Evolutionary conservation across 176 grass and related monocot species (phyloP).

Genomic region (Carex scoparia): DNA sequence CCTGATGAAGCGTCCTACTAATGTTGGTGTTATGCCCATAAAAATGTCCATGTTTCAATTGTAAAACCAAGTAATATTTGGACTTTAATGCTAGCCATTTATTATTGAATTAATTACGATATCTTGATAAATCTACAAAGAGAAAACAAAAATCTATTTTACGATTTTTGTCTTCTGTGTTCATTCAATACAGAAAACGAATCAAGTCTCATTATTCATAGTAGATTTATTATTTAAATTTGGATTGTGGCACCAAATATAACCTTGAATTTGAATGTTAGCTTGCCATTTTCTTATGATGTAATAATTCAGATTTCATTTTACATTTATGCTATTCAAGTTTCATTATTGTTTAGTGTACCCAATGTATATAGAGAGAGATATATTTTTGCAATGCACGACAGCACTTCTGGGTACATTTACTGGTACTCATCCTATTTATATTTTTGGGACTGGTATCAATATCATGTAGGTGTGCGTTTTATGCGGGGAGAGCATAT

Average conservation of each 20-base stretch:
- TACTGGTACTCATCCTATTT: not conserved
- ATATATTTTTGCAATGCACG: not conserved
- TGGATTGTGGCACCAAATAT: not conserved
- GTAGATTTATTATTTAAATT: not conserved
- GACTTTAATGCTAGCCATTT: not conserved
- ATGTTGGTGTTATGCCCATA: too few species aligned
- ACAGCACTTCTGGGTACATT: not conserved
- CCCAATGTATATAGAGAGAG: too few species aligned
- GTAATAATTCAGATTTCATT: not conserved
- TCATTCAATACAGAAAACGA: not conserved
- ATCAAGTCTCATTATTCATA: not conserved
- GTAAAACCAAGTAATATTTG: not conserved
- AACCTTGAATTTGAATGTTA: not conserved
- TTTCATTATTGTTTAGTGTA: not conserved
- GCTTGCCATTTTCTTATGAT: not conserved
- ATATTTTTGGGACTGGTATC: not conserved
- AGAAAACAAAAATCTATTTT: not conserved
- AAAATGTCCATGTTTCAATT: not conserved
- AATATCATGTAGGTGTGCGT: conserved; percentile 7
- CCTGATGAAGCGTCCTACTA: too few species aligned
- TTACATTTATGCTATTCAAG: not conserved
- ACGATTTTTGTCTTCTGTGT: not conserved
- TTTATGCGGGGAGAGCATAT: conserved; percentile 23
- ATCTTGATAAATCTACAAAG: not conserved
- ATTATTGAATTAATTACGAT: not conserved